phyloP scores from a whole-genome alignment of 345 rosid genomes.

The Bruguiera sexangula region DNA sequence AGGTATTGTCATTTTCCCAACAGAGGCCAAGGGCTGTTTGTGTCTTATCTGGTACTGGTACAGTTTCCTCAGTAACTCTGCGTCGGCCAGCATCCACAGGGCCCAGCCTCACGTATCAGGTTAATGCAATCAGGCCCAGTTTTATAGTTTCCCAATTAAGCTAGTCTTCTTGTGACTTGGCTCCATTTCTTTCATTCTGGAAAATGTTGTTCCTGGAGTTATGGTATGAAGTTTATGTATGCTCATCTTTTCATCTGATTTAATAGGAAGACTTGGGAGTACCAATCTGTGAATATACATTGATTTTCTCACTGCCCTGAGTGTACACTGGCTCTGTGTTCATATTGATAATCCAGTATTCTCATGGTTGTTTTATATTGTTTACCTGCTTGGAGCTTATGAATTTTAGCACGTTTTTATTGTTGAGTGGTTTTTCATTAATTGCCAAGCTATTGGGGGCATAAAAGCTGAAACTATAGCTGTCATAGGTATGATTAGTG shows the following conservation, averaged over 20 bases:
- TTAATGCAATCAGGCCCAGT: constrained; percentile 29
- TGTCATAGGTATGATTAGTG: not conserved
- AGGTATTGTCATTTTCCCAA: constrained; percentile 71
- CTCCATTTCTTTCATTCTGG: not conserved
- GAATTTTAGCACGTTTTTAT: not conserved
- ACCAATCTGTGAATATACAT: not conserved
- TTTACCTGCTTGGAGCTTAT: not conserved
- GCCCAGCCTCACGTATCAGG: constrained; percentile 69
- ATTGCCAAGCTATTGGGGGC: not conserved
- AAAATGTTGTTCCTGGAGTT: not conserved
- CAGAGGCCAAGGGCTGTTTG: constrained; percentile 91
- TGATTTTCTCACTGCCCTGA: not conserved
- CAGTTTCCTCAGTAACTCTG: constrained; percentile 80
- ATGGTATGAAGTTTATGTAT: not conserved
- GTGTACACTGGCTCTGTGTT: not conserved
- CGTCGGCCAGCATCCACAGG: constrained; percentile 69
- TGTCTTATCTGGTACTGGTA: constrained; percentile 87
- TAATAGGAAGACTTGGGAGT: not conserved
- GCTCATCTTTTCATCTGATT: not conserved
- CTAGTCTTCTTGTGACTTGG: not conserved
- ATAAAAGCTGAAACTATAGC: not conserved
- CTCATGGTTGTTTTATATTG: not conserved
- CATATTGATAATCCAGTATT: not conserved
- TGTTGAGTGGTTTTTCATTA: not conserved
- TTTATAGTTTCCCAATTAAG: not conserved